These are phyloP conservation scores for Circinella umbellata DNA, from an alignment of 371 early-diverging fungal species.

Conservation along the genomic window DNA sequence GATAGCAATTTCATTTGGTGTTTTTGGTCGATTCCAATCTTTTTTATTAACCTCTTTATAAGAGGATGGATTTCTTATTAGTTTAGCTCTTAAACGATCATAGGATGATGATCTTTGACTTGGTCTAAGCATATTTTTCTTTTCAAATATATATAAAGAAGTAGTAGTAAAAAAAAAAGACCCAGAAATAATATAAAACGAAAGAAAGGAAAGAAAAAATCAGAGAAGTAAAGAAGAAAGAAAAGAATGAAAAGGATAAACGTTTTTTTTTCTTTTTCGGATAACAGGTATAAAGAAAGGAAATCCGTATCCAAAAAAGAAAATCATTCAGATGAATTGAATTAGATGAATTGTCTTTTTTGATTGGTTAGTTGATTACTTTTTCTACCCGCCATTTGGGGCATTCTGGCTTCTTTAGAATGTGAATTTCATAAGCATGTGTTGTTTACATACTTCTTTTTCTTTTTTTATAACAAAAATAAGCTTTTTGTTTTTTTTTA, in stretches of 20 bases:
- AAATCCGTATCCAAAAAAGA: neutral
- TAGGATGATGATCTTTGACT: conserved; percentile 34
- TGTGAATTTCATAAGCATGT: conserved; percentile 1
- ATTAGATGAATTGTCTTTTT: no score
- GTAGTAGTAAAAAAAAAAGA: neutral
- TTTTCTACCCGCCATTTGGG: neutral
- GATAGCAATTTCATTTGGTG: conserved; percentile 33
- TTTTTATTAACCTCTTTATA: conserved; percentile 27
- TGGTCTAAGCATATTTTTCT: conserved; percentile 2
- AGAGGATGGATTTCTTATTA: conserved; percentile 44
- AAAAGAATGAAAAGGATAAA: neutral
- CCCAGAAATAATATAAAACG: neutral
- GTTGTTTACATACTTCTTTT: neutral
- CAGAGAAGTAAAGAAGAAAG: neutral
- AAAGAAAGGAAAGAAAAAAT: neutral
- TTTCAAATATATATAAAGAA: no score
- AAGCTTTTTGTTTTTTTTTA: no score
- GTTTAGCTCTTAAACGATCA: conserved; percentile 42
- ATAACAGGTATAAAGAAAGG: no score
- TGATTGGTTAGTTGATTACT: neutral
- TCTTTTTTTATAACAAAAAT: no score
- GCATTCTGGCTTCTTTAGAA: neutral
- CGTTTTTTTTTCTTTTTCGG: neutral
- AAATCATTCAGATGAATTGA: no score
- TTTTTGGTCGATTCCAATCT: conserved; percentile 46